Base-by-base conservation (phyloP, 371 early-diverging fungal species). In the Zancudomyces culisetae region DNA sequence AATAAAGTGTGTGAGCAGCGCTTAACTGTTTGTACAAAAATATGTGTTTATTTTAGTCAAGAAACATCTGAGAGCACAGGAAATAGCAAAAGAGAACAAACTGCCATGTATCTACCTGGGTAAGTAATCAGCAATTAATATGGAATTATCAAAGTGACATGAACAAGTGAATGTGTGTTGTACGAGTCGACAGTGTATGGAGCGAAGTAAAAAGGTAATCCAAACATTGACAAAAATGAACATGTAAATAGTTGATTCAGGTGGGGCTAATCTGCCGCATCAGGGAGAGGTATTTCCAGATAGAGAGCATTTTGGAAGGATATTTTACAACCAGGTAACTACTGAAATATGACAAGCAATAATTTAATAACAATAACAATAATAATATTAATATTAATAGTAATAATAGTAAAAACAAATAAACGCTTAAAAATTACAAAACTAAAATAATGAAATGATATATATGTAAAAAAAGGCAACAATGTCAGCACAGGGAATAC, bases 281-380 rank as follows among this genome's bases (percentile, higher is more conserved):
- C 92, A 91, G 64, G 81, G 88, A 30, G 91, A 95, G 46, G 96
- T 95, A 12, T 97, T 97, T 71, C 97, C 97, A 22, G 96, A 94
- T 64, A 79, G 83, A 56, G 94, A 93, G 47, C 98, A 97, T 64
- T 97, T 97, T 69, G 98, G 98, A 27, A 79, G 98, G 27, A 94
- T 92, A 51, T 95, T 97, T 59, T 97, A 72, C 67, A 95, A 95
- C 66, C 93, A 95, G 68, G 53, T 52, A 52, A 45, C 3, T 26
- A 35, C 10, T n/a, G n/a, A n/a, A n/a, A n/a, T n/a, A n/a, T n/a
- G n/a, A n/a, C n/a, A n/a, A n/a, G n/a, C n/a, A n/a, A n/a, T n/a
- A n/a, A n/a, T n/a, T n/a, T n/a, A n/a, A n/a, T n/a, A n/a, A n/a
- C n/a, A n/a, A n/a, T n/a, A n/a, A n/a, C n/a, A n/a, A n/a, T n/a